phyloP scores from a whole-genome alignment of 2,329 filamentous ascomycete genomes.

The Teratosphaeria zuluensis region DNA sequence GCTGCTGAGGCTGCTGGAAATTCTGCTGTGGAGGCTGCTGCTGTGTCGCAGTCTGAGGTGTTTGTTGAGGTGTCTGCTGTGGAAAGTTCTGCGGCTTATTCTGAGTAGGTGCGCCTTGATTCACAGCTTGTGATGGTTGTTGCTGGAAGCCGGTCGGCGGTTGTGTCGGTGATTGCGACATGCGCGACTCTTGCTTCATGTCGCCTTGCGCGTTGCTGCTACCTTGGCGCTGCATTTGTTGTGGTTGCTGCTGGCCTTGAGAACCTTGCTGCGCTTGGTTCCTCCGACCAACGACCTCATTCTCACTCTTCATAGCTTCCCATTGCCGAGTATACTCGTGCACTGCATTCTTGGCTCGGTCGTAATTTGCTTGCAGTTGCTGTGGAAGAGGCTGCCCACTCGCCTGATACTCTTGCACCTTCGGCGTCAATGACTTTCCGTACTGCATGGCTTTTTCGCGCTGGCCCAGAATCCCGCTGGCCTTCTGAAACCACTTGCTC shows the following conservation, averaged over 20 bases:
- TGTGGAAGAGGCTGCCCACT: background rate
- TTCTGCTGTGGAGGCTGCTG: constrained; percentile 20
- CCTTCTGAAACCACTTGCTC: constrained; percentile 2
- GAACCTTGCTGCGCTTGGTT: background rate
- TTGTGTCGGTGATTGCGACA: background rate
- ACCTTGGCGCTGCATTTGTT: background rate
- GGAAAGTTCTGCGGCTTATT: constrained; percentile 15
- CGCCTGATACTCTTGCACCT: background rate
- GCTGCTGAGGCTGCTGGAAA: constrained; percentile 9
- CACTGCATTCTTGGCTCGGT: constrained; percentile 3
- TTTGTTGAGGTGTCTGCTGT: constrained; percentile 24
- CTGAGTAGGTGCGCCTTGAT: constrained; percentile 10
- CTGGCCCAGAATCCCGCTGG: background rate
- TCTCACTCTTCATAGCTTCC: constrained; percentile 5
- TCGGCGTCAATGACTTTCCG: background rate
- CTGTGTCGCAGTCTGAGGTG: constrained; percentile 18
- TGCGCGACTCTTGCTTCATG: constrained; percentile 1
- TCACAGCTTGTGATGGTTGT: constrained; percentile 8
- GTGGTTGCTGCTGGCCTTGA: constrained; percentile 9
- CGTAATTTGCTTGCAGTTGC: background rate
- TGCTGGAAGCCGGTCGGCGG: constrained; percentile 6
- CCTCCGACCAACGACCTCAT: constrained; percentile 5
- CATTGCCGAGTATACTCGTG: constrained; percentile 1
- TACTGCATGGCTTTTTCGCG: background rate
- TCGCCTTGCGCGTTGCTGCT: constrained; percentile 3